Evolutionary conservation across 169 alveolate species (phyloP), one percentile per base, ranked within the genome.

Genomic region (Eimeria brunetti): DNA sequence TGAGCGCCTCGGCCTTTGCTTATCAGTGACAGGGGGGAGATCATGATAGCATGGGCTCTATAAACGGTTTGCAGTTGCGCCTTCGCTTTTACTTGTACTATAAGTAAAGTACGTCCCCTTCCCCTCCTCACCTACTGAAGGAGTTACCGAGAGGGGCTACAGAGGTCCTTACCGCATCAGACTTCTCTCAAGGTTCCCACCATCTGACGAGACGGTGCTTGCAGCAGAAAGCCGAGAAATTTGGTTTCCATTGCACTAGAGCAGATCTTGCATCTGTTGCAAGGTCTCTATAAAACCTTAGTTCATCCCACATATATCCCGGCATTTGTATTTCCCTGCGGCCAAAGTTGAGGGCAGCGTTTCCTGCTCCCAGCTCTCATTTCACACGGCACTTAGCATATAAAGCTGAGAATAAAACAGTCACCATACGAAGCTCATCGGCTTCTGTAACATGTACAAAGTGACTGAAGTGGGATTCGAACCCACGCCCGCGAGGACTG

Each of bases 401-500:
- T 3, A 67, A 12, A 30, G 46, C 78, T 30, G 27, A 67, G 30
- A 12, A n/a, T 12, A 16, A 33, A 67, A 4, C 46, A 41, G 4
- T 41, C 1, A 27, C 11, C 78, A 67, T n/a, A 16, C 14, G 20
- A 14, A 16, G 1, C 1, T 20, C 36, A 12, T 33, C 78, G 49
- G 46, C 46, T 49, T n/a, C 12, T 38, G 53, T 0, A 3, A 20
- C 18, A 30, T 2, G 53, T 18, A 18, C 5, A 30, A 56, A 84
- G 38, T 58, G 78, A 86, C 93, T 44, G 94, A 85, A 94, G 99
- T 98, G 99, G 99, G 99, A 98, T 99, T 99, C 99, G 99, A 99
- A 99, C 99, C 99, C 99, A 98, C 99, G 99, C 99, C 99, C 99
- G 98, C 98, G 95, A 99, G 99, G 99, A 99, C 99, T 98, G 98